Evolutionary conservation across 805 yeast genomes (phyloP).

Genomic region (Candida pseudofarinosa): DNA sequence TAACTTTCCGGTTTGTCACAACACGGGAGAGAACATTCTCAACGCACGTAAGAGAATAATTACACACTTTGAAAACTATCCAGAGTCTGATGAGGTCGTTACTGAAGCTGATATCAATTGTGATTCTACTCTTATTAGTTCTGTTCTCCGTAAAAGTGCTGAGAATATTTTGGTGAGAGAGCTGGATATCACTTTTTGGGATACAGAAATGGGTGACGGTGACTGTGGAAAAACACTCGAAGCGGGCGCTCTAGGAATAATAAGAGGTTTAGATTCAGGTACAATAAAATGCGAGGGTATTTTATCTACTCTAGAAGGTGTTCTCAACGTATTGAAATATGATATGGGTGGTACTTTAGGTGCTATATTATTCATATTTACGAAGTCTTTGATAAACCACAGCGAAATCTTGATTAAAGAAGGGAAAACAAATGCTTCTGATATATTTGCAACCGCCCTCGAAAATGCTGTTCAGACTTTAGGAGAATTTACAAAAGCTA

Average conservation of each 20-base stretch:
- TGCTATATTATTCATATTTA: constrained; percentile 32
- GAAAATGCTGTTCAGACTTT: constrained; percentile 23
- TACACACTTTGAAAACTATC: constrained; percentile 20
- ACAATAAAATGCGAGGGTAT: constrained; percentile 21
- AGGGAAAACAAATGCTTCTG: constrained; percentile 5
- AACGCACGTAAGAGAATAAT: constrained; percentile 19
- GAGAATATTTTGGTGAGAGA: constrained; percentile 25
- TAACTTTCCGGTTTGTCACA: constrained; percentile 25
- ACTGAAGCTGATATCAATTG: constrained; percentile 14
- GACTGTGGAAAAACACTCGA: constrained; percentile 39
- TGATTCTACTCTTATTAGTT: constrained; percentile 13
- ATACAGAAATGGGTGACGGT: constrained; percentile 42
- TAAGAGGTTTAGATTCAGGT: constrained; percentile 16
- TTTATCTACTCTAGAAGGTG: constrained; percentile 16
- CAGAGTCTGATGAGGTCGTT: constrained; percentile 6
- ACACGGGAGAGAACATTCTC: constrained; percentile 10
- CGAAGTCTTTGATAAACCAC: constrained; percentile 8
- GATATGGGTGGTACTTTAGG: constrained; percentile 41
- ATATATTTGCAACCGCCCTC: constrained; percentile 18
- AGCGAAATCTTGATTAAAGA: constrained; percentile 11
- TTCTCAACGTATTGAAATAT: constrained; percentile 25
- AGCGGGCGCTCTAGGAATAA: constrained; percentile 27
- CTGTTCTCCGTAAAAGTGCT: constrained; percentile 20
- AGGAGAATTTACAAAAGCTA: constrained; percentile 30
- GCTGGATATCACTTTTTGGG: constrained; percentile 37